These are phyloP conservation scores for Fusarium devonianum DNA, from an alignment of 2,329 filamentous ascomycete species.

Conservation along the genomic window DNA sequence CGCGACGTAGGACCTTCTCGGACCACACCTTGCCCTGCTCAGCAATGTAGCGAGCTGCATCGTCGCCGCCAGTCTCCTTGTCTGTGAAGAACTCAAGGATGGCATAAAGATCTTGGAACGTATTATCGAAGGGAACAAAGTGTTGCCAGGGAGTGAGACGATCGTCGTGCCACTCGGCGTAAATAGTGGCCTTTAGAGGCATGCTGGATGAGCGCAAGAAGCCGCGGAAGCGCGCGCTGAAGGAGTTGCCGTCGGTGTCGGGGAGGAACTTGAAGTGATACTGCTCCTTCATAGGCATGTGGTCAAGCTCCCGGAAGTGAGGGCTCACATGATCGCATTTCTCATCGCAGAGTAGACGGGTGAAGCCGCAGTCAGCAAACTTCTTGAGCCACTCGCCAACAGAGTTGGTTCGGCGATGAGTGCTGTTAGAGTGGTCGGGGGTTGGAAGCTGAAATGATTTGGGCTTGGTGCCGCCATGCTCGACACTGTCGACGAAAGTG, in stretches of 20 bases:
- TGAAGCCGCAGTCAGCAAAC: conserved; percentile 55
- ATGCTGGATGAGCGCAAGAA: conserved; percentile 70
- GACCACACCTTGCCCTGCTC: conserved; percentile 67
- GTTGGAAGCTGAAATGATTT: conserved; percentile 60
- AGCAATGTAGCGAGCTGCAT: conserved; percentile 66
- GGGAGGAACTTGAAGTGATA: conserved; percentile 70
- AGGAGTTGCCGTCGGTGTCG: conserved; percentile 75
- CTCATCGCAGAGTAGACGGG: conserved; percentile 49
- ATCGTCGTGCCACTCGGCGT: conserved; percentile 77
- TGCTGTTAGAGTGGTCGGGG: conserved; percentile 52
- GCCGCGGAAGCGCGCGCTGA: conserved; percentile 67
- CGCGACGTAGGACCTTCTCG: conserved; percentile 64
- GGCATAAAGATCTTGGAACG: conserved; percentile 70
- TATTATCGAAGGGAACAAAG: conserved; percentile 75
- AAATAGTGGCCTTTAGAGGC: conserved; percentile 75
- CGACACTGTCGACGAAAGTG: conserved; percentile 59
- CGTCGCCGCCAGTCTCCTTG: conserved; percentile 55
- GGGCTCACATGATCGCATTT: conserved; percentile 51
- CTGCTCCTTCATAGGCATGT: conserved; percentile 55
- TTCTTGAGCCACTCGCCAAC: conserved; percentile 52
- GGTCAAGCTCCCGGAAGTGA: conserved; percentile 44
- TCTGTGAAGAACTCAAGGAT: conserved; percentile 72
- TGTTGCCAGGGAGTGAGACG: conserved; percentile 74
- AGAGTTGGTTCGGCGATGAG: conserved; percentile 41
- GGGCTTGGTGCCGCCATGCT: conserved; percentile 50